These are phyloP conservation scores for Nemophila menziesii DNA, from an alignment of 257 asterid species.

Conservation along the genomic window DNA sequence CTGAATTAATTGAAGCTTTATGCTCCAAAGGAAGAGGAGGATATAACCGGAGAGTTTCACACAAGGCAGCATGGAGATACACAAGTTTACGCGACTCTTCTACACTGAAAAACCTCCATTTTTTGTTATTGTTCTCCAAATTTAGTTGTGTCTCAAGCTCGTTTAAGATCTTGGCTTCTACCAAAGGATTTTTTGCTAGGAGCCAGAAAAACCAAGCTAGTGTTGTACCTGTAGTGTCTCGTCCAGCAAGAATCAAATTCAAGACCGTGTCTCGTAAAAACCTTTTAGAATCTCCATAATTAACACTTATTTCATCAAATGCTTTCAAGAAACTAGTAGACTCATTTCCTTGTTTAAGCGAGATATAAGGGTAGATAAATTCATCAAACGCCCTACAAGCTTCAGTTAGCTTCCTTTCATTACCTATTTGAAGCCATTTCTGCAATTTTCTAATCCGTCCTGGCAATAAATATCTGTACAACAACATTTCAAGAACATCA, in stretches of 20 bases:
- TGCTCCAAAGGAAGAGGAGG: slow-evolving; percentile 10
- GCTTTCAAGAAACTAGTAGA: too few relatives aligned
- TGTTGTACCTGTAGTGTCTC: slow-evolving; percentile 12
- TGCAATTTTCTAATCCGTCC: neutral
- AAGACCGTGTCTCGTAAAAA: slow-evolving; percentile 12
- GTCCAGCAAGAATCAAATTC: slow-evolving; percentile 8
- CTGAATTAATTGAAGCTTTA: slow-evolving; percentile 1
- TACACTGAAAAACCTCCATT: neutral
- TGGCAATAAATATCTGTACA: neutral
- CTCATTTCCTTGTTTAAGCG: too few relatives aligned
- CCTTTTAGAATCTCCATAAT: slow-evolving; percentile 1
- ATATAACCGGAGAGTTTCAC: slow-evolving; percentile 11
- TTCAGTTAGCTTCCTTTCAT: neutral
- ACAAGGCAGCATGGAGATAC: slow-evolving; percentile 8
- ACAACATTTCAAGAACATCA: slow-evolving; percentile 19
- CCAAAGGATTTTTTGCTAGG: neutral
- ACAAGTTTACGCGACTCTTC: slow-evolving; percentile 5
- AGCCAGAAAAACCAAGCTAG: slow-evolving; percentile 14
- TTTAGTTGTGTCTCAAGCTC: slow-evolving; percentile 5
- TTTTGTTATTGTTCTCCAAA: neutral
- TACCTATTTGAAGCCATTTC: neutral
- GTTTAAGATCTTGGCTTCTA: neutral
- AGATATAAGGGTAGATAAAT: too few relatives aligned
- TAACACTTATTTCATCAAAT: neutral
- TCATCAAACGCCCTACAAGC: too few relatives aligned